These are phyloP conservation scores for Phytopythium helicoides DNA, from an alignment of 352 stramenopile species.

Conservation along the genomic window DNA sequence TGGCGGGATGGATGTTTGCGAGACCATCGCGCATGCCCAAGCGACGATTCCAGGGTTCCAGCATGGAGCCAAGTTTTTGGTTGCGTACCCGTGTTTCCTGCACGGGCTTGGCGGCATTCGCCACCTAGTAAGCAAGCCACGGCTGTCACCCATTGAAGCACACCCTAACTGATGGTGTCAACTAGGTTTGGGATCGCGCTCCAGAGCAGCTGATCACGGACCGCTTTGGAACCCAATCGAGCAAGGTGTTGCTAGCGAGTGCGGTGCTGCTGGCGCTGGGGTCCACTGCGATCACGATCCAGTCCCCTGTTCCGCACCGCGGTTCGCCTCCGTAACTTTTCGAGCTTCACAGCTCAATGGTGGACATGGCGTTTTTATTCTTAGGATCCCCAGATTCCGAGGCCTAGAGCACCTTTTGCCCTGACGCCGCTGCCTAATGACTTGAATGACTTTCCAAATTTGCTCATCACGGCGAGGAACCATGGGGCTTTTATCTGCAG, in stretches of 20 bases:
- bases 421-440: too few relatives aligned
- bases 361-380: too few relatives aligned
- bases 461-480: background rate
- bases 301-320: constrained; percentile 10
- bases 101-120: constrained; percentile 90
- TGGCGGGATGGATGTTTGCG: constrained; percentile 69
- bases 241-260: constrained; percentile 49
- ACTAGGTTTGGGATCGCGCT: constrained; percentile 75
- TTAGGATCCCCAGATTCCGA: too few relatives aligned
- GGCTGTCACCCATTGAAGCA: too few relatives aligned
- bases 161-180: too few relatives aligned
- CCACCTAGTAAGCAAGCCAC: constrained; percentile 75
- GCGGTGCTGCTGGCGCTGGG: constrained; percentile 44
- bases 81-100: constrained; percentile 93
- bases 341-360: too few relatives aligned
- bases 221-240: constrained; percentile 37
- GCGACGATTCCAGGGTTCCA: constrained; percentile 67
- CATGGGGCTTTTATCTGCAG: background rate
- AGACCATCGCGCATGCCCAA: constrained; percentile 77
- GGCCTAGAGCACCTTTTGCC: too few relatives aligned
- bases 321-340: background rate
- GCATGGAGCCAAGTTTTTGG: constrained; percentile 89
- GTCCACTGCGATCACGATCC: constrained; percentile 51
- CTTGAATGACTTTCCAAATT: too few relatives aligned
- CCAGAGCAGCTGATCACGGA: constrained; percentile 85